Base-by-base conservation (phyloP, 345 rosid species). In the Firmiana major region DNA sequence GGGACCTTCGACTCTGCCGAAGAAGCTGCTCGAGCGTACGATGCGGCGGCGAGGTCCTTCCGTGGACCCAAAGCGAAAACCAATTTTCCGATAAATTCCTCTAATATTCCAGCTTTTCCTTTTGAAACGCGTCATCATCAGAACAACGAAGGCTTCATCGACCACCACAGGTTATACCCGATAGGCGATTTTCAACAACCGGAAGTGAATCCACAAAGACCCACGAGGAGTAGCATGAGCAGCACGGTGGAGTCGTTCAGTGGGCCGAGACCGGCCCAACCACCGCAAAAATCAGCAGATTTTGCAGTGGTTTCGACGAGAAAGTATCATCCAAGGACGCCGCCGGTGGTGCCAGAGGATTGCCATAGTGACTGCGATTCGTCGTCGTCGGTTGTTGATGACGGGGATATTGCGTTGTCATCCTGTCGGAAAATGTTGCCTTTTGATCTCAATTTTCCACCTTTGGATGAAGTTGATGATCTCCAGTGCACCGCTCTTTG, bases 321-420 rank as follows among this genome's bases (percentile, higher is more conserved):
- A 79, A 88, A 88, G 74, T 87, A 88, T 71, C 92, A 89, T 1
- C 80, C 77, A 0, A 62, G 92, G 83, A 81, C 88, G 66, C 92
- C 93, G 22, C 93, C 94, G 66, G 85, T 87, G 15, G 83, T 77
- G 38, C 92, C 92, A 40, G 99, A 93, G 77, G 99, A 90, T 77
- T 95, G 98, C 31, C 97, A 86, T 28, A 95, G 99, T 70, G 97
- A 90, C 45, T 95, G 99, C 51, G 99, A 95, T 84, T 95, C 99
- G 0, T 95, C 99, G 0, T 93, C 99, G 0, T 95, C 98, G 49
- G 99, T 93, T 55, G 79, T 90, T 54, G 94, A 94, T 21, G 91
- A 85, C 16, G 92, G 83, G 6, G 92, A 82, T 42, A 84, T 86
- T 0, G 87, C 92, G 7, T 83, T 90, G 28, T 86, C 89, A 12